These are phyloP conservation scores for Herpetomonas tarakana DNA, from an alignment of 208 protist species.

Conservation along the genomic window DNA sequence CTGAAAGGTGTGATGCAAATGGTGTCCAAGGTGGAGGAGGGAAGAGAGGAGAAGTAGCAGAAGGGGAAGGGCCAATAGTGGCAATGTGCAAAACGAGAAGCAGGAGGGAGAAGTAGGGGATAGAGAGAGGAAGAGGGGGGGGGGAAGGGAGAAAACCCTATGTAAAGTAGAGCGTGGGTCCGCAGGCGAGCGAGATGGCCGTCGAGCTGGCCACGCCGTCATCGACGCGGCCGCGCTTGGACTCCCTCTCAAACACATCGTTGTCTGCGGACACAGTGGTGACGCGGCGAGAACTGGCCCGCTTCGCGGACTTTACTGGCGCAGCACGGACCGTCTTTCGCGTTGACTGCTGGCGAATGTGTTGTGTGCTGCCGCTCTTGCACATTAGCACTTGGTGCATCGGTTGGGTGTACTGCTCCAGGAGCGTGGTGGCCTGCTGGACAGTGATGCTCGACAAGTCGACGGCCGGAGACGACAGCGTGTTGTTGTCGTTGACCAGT, in stretches of 20 bases:
- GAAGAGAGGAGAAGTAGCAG: constrained; percentile 5
- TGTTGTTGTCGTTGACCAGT: too few relatives aligned
- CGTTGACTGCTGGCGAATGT: background rate
- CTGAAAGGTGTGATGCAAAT: too few relatives aligned
- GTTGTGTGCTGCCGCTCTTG: too few relatives aligned
- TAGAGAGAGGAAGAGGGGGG: background rate
- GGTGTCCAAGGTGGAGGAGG: background rate
- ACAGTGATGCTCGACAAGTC: too few relatives aligned
- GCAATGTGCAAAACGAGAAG: background rate
- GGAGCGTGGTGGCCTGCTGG: background rate
- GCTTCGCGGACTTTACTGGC: background rate
- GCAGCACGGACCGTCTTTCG: background rate
- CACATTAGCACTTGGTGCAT: background rate
- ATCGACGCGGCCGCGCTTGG: background rate
- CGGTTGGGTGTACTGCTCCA: background rate
- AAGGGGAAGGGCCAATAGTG: background rate
- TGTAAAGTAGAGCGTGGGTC: constrained; percentile 62
- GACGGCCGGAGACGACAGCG: too few relatives aligned
- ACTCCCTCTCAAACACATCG: background rate
- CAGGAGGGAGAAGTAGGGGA: background rate
- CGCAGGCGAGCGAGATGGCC: constrained; percentile 57
- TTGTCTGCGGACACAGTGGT: background rate
- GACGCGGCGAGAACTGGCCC: background rate
- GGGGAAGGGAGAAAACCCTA: constrained; percentile 8
- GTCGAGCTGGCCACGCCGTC: constrained; percentile 10